Evolutionary conservation across 345 rosid genomes (phyloP).

Genomic region (Corymbia maculata): DNA sequence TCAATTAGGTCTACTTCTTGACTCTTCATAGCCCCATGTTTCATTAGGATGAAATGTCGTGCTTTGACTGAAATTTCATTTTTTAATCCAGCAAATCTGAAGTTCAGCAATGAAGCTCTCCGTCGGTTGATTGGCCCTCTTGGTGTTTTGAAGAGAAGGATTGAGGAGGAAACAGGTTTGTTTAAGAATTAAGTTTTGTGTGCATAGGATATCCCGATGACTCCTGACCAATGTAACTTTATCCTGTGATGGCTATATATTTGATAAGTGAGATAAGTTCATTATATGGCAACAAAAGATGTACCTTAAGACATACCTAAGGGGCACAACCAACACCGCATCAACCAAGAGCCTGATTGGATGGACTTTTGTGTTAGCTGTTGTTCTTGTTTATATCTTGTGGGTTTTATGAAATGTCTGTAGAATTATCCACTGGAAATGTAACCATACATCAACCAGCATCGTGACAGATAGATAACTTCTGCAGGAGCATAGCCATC

Average conservation of each 20-base stretch:
- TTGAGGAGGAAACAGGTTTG: slow-evolving; percentile 93
- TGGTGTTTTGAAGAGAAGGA: slow-evolving; percentile 66
- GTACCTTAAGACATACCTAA: background rate
- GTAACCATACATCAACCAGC: background rate
- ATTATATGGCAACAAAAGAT: background rate
- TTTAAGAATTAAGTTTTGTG: background rate
- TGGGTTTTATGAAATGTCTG: background rate
- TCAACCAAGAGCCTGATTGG: background rate
- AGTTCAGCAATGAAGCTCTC: slow-evolving; percentile 74
- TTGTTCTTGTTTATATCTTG: background rate
- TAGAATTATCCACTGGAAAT: background rate
- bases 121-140: slow-evolving; percentile 87
- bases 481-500: background rate
- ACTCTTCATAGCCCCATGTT: background rate
- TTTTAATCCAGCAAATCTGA: slow-evolving; percentile 53
- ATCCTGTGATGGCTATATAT: background rate
- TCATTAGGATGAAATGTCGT: background rate
- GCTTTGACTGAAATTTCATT: slow-evolving; percentile 3
- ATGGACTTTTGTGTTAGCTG: background rate
- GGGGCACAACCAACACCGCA: background rate
- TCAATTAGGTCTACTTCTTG: slow-evolving; percentile 49
- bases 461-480: background rate
- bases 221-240: background rate
- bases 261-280: background rate
- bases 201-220: background rate